phyloP scores from a whole-genome alignment of 148 eudicot genomes.

The Persicaria maculosa region DNA sequence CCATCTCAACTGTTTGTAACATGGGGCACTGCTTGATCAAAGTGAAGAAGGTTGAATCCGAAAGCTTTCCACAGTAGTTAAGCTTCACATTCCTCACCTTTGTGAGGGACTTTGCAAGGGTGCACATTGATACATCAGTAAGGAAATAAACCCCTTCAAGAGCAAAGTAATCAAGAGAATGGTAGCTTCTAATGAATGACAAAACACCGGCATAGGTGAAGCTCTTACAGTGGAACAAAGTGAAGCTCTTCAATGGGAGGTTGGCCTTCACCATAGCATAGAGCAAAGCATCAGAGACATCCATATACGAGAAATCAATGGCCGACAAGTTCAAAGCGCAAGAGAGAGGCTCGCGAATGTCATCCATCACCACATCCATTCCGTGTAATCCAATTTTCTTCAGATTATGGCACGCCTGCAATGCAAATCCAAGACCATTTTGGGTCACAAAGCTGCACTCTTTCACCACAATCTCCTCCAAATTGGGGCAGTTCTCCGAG shows the following conservation, averaged over 20 bases:
- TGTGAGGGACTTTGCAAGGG: conserved; percentile 30
- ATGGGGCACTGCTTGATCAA: conserved; percentile 36
- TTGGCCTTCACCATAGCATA: conserved; percentile 13
- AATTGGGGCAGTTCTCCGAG: conserved; percentile 30
- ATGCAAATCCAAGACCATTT: conserved; percentile 26
- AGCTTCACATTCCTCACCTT: conserved; percentile 33
- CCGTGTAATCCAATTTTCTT: conserved; percentile 21
- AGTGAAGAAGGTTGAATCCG: conserved; percentile 29
- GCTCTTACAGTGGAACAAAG: conserved; percentile 23
- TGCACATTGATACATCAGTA: conserved; percentile 26
- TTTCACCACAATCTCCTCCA: conserved; percentile 32
- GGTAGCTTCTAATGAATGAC: conserved; percentile 23
- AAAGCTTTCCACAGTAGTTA: conserved; percentile 25
- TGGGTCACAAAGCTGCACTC: conserved; percentile 36
- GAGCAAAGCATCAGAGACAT: conserved; percentile 40
- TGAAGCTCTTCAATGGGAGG: too few relatives aligned
- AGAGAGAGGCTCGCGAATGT: conserved; percentile 18
- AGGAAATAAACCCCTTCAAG: conserved; percentile 28
- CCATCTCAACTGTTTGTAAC: conserved; percentile 40
- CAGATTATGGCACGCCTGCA: conserved; percentile 28
- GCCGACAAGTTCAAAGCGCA: conserved; percentile 27
- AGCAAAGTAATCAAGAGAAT: conserved; percentile 32
- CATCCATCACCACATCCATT: conserved; percentile 22
- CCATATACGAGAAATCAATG: conserved; percentile 29
- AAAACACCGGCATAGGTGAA: conserved; percentile 36